A percentile compares a stretch with the other conserved stretches of the same genome.
These are phyloP conservation scores for Climacium dendroides DNA, from an alignment of 225 moss, liverwort and hornwort species.

Conservation along the genomic window DNA sequence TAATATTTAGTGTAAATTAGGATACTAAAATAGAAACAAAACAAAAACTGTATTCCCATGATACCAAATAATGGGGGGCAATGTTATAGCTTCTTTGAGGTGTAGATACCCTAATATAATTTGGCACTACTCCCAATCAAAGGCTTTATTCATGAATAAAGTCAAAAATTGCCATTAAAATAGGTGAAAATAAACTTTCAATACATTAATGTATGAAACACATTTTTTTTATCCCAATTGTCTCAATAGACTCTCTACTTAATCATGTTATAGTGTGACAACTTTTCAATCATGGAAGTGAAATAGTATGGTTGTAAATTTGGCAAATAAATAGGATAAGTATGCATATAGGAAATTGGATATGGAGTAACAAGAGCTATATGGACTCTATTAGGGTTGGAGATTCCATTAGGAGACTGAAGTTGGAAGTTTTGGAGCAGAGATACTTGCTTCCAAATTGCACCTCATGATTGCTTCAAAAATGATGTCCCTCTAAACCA, in stretches of 20 bases:
- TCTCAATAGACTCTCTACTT: neutral
- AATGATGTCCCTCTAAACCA: neutral
- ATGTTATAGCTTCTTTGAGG: rapidly evolving
- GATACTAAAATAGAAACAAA: neutral
- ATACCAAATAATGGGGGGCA: no score
- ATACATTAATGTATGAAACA: no score
- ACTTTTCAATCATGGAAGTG: neutral
- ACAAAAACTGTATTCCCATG: neutral
- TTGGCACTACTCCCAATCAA: neutral
- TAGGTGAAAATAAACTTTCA: neutral
- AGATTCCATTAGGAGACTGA: neutral
- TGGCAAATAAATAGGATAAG: neutral
- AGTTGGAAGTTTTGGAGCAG: neutral
- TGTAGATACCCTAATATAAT: neutral
- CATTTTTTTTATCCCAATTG: neutral
- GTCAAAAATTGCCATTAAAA: neutral
- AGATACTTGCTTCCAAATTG: neutral
- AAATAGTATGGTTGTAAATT: neutral
- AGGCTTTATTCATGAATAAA: no score
- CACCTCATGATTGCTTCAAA: rapidly evolving
- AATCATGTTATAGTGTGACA: neutral
- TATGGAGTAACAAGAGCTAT: neutral
- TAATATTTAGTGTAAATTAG: neutral
- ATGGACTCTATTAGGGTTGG: neutral
- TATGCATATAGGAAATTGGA: no score